Percentiles rank a stretch among this genome's conserved stretches.
Evolutionary conservation across 1,284 basidiomycete genomes (phyloP).

Genomic region (Microbotryomycetes sp.): DNA sequence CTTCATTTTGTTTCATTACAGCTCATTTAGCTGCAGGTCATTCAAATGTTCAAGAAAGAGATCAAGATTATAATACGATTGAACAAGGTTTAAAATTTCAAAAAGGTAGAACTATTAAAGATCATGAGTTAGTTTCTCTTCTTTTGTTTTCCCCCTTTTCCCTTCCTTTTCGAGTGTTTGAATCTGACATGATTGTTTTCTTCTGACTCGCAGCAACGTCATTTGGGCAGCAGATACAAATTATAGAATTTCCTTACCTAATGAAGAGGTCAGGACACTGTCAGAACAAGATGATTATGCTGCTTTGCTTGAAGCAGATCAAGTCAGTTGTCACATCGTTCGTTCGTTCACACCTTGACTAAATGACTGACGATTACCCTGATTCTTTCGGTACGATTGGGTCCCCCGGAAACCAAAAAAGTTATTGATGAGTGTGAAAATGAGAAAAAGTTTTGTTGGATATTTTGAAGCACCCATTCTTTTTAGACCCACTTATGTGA

Average conservation of each 20-base stretch:
- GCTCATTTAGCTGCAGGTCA: constrained; percentile 95
- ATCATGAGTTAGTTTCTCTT: constrained; percentile 66
- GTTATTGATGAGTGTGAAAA: constrained; percentile 42
- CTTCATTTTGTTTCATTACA: constrained; percentile 89
- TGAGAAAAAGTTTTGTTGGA: constrained; percentile 65
- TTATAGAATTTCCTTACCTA: constrained; percentile 83
- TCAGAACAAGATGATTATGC: constrained; percentile 62
- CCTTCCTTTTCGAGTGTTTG: background rate
- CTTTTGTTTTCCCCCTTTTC: background rate
- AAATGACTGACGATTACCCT: no score
- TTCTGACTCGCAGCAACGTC: constrained; percentile 56
- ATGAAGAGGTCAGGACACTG: constrained; percentile 65
- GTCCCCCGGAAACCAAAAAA: no score
- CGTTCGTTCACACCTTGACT: background rate
- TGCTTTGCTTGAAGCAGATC: constrained; percentile 70
- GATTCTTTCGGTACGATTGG: no score
- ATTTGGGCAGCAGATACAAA: constrained; percentile 93
- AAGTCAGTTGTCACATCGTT: constrained; percentile 49
- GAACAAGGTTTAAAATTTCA: constrained; percentile 73
- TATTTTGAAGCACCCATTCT: constrained; percentile 82
- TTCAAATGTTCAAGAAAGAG: constrained; percentile 78
- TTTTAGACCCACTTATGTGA: constrained; percentile 70
- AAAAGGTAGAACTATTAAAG: constrained; percentile 77
- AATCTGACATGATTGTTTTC: background rate
- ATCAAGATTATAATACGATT: constrained; percentile 86